phyloP scores from a whole-genome alignment of 345 rosid genomes.

The Luvunga scandens region DNA sequence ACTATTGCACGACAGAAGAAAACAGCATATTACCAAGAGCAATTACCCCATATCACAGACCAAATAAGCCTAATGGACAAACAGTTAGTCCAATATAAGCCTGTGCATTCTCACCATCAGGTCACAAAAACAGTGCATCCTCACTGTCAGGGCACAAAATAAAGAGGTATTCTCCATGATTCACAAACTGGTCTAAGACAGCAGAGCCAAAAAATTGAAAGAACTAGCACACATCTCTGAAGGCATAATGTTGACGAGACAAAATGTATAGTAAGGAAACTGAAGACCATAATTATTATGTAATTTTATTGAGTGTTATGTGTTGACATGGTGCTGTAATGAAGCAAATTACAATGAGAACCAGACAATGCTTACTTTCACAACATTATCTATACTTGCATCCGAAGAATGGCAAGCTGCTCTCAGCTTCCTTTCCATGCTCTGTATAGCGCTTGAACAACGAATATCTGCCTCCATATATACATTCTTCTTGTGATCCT shows the following conservation, averaged over 20 bases:
- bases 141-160: background rate
- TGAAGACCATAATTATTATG: background rate
- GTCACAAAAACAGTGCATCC: background rate
- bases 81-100: background rate
- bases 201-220: background rate
- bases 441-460: constrained; percentile 69
- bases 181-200: background rate
- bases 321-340: background rate
- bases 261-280: background rate
- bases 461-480: constrained; percentile 87
- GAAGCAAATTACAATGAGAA: background rate
- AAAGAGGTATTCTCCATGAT: background rate
- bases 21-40: background rate
- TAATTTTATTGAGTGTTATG: background rate
- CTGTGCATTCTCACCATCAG: background rate
- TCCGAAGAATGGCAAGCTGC: constrained; percentile 89
- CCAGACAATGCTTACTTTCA: constrained; percentile 50
- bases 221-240: background rate
- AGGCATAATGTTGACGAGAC: background rate
- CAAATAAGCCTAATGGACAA: background rate
- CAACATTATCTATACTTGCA: constrained; percentile 71
- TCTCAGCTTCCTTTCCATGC: constrained; percentile 88
- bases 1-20: background rate
- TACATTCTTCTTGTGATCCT: constrained; percentile 81
- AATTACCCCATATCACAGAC: background rate